Evolutionary conservation across 805 yeast genomes (phyloP).

Genomic region (Maudiozyma serrabonitensis): DNA sequence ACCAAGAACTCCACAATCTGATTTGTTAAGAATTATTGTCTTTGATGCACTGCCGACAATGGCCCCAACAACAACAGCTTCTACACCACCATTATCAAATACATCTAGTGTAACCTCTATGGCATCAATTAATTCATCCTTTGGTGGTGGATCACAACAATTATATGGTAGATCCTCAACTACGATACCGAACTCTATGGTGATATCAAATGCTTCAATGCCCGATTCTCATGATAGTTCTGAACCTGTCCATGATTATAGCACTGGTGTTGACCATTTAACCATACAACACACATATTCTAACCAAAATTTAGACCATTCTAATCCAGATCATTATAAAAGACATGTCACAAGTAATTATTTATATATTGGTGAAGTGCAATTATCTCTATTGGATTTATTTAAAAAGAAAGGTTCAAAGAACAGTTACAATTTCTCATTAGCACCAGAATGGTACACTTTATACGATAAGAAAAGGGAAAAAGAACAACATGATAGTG

Average conservation of each 20-base stretch:
- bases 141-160: background rate
- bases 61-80: background rate
- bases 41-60: constrained; percentile 20
- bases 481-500: constrained; percentile 6
- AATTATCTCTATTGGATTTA: constrained; percentile 20
- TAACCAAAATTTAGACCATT: background rate
- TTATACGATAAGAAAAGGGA: constrained; percentile 18
- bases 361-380: constrained; percentile 26
- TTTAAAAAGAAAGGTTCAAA: constrained; percentile 13
- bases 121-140: background rate
- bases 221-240: background rate
- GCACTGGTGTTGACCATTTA: background rate
- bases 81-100: background rate
- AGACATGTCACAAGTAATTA: constrained; percentile 5
- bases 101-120: background rate
- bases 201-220: background rate
- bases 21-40: constrained; percentile 21
- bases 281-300: background rate
- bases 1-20: constrained; percentile 20
- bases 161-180: background rate
- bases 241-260: background rate
- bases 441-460: constrained; percentile 18
- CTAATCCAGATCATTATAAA: background rate
- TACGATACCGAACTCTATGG: background rate
- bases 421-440: constrained; percentile 14